Base-by-base conservation (phyloP, 306 rosid species). In the Alnus rubra region DNA sequence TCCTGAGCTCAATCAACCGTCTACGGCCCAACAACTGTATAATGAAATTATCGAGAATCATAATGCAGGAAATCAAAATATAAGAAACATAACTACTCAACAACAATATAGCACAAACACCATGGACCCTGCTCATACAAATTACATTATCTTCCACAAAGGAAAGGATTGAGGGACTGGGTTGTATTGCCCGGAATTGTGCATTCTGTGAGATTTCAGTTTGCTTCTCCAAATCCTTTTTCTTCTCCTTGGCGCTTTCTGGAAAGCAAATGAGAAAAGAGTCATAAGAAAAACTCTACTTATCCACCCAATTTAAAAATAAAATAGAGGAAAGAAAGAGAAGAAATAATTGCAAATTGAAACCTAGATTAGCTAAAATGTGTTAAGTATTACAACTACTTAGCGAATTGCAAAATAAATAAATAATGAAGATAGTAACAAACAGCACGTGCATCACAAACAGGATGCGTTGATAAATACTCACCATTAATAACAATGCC, bases 61-160 rank as follows among this genome's bases (percentile, higher is more conserved):
- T 13, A 55, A 64, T 14, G 44, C 69, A 33, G 47, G 60, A 76
- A 82, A 71, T 74, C 82, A 87, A 71, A 63, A 81, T 76, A 50
- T 39, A 77, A 9, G 56, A 74, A 74, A 74, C 23, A 49, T 49
- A 73, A 73, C 45, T 58, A 68, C 3, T 19, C 30, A 18, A 59
- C 62, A 73, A 55, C n/a, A 14, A 74, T 18, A 78, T 35, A 74
- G 68, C 75, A 31, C 71, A 53, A 86, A 82, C 45, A 83, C 73
- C 69, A 76, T 47, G 71, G 74, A 67, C 82, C 78, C n/a, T 44
- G 73, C 75, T 79, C 84, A 78, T 84, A 71, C 81, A 91, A 84
- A 85, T 90, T 95, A 95, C 98, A 89, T 95, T 95, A 77, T 95
- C 92, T 82, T 95, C 96, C 81, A 95, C 97, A 69, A 84, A 92